Base-by-base conservation (phyloP, 345 rosid genomes). In the Euphorbia peplus region DNA sequence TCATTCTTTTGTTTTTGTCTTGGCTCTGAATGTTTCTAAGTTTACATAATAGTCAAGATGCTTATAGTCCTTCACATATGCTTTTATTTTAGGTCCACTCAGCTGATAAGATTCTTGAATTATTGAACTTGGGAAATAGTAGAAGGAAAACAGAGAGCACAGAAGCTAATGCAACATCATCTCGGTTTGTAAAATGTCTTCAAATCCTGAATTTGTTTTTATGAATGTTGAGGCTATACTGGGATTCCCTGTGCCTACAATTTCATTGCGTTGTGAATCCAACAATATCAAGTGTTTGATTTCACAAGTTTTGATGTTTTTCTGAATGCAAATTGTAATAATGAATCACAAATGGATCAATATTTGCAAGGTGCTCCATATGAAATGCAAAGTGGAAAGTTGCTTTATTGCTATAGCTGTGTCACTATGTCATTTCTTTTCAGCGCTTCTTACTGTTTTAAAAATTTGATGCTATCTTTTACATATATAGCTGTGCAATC, bases 121-220 rank as follows among this genome's bases (percentile, higher is more conserved):
- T 93, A 66, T 75, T 93, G 77, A 90, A 88, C 83, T 67, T 93
- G 80, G 98, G 98, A 64, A 93, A 93, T 66, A 85, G 95, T 77
- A 79, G 97, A 68, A 74, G 98, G 65, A 93, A 93, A 86, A 93
- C 92, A 46, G 98, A 93, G 73, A 88, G 91, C 80, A 93, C 96
- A 1, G 97, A 91, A 80, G 92, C 87, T 82, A 93, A 93, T 69
- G 79, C 79, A 70, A 89, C 98, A 68, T 93, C 98, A 16, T 93
- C 98, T 62, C 80, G 98, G 98, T 86, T 75, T 63, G 85, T 44
- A 46, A 71, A 16, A 41, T 41, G 53, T 21, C 50, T 58, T 46
- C 14, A 21, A 18, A 30, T 32, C 42, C 9, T 4, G 8, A 18
- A 30, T 59, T 42, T 60, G 19, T 39, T 55, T 5, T 25, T 29